These are phyloP conservation scores for Pestalotiopsis sp. DNA, from an alignment of 2,329 filamentous ascomycete species.

Conservation along the genomic window DNA sequence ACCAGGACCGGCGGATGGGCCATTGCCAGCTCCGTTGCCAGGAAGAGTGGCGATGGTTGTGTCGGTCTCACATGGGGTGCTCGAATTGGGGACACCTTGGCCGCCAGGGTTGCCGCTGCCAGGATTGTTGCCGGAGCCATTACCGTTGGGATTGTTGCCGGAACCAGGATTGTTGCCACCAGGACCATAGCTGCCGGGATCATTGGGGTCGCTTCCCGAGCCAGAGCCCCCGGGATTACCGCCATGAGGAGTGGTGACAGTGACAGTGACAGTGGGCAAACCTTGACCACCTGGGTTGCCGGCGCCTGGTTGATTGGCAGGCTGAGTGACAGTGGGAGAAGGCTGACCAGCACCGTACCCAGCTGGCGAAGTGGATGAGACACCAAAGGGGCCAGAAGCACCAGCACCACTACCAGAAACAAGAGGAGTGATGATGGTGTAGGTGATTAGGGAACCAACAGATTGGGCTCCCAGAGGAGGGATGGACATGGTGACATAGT, in stretches of 20 bases:
- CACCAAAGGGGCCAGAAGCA: conserved; percentile 10
- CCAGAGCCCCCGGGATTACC: neutral
- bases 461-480: conserved; percentile 8
- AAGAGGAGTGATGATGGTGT: conserved; percentile 10
- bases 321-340: conserved; percentile 2
- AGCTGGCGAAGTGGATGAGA: conserved; percentile 5
- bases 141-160: neutral
- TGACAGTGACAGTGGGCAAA: conserved; percentile 6
- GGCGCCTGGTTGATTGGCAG: neutral
- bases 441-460: conserved; percentile 9
- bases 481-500: conserved; percentile 13
- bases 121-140: neutral
- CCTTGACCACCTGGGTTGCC: conserved; percentile 5
- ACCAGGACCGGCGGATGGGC: neutral
- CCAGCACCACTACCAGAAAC: neutral
- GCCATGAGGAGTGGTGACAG: conserved; percentile 9
- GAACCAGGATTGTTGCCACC: neutral
- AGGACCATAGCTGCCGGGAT: neutral
- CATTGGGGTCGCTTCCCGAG: neutral
- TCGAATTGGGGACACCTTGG: conserved; percentile 2
- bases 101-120: conserved; percentile 3
- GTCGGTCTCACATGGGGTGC: neutral
- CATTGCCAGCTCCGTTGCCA: neutral
- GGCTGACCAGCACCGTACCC: conserved; percentile 1
- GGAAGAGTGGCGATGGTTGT: conserved; percentile 7